phyloP scores from a whole-genome alignment of 1,139 yeast genomes.

The Lodderomyces oxycetoniae region DNA sequence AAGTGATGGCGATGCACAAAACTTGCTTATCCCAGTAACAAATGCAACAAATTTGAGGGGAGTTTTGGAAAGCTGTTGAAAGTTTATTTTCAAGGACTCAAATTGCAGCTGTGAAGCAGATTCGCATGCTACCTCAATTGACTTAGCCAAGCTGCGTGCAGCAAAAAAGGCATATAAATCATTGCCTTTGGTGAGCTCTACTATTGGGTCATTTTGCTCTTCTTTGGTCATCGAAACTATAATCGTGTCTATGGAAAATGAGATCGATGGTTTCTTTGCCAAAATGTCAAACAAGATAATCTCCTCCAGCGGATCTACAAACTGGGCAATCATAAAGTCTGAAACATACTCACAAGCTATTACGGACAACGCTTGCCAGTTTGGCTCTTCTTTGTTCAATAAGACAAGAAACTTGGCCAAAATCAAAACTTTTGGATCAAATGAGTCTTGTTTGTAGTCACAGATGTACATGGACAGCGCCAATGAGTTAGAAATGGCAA shows the following conservation, averaged over 20 bases:
- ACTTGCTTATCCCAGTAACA: constrained; percentile 32
- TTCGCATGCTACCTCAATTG: constrained; percentile 27
- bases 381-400: constrained; percentile 4
- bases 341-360: constrained; percentile 25
- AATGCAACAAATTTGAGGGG: constrained; percentile 39
- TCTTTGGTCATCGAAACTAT: neutral
- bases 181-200: constrained; percentile 2
- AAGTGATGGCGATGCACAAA: constrained; percentile 30
- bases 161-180: constrained; percentile 18
- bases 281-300: neutral
- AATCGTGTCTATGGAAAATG: neutral
- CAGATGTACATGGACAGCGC: constrained; percentile 37
- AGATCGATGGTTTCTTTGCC: neutral
- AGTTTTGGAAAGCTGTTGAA: constrained; percentile 25
- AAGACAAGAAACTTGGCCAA: constrained; percentile 14
- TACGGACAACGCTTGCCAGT: constrained; percentile 11
- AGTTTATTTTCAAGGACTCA: constrained; percentile 24
- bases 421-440: constrained; percentile 8
- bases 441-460: constrained; percentile 8
- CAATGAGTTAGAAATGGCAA: constrained; percentile 46
- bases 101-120: constrained; percentile 21
- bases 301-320: constrained; percentile 3
- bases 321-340: constrained; percentile 21
- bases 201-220: neutral
- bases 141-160: constrained; percentile 24